These are phyloP conservation scores for Dissophora globulifera DNA, from an alignment of 192 early-diverging fungal genomes.

Conservation along the genomic window DNA sequence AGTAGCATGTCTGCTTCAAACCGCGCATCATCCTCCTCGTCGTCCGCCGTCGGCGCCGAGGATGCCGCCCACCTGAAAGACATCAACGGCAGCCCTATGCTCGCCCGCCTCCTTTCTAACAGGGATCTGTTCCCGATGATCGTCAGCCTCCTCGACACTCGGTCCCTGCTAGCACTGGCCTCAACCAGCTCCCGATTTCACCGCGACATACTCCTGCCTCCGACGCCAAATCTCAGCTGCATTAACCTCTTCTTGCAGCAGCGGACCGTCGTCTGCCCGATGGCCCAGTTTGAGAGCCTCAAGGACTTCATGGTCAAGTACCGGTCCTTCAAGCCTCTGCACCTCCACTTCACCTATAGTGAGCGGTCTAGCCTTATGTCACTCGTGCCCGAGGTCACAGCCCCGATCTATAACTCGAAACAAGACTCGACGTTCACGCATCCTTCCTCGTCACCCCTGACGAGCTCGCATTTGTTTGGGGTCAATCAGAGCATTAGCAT, in stretches of 20 bases:
- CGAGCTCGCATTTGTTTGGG: conserved; percentile 21
- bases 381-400: conserved; percentile 23
- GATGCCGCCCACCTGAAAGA: conserved; percentile 1
- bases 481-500: conserved; percentile 53
- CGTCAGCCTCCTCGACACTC: conserved; percentile 24
- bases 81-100: conserved; percentile 15
- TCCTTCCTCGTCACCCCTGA: conserved; percentile 26
- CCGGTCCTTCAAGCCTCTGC: conserved; percentile 38
- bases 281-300: conserved; percentile 45
- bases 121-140: conserved; percentile 37
- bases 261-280: conserved; percentile 38
- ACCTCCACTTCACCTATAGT: conserved; percentile 48
- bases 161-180: conserved; percentile 26
- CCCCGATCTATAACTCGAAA: conserved; percentile 43
- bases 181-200: conserved; percentile 19
- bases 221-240: conserved; percentile 30
- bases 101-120: conserved; percentile 20
- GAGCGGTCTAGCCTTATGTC: conserved; percentile 43
- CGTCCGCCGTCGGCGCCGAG: background rate
- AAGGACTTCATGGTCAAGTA: conserved; percentile 53
- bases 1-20: background rate
- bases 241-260: conserved; percentile 29
- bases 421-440: conserved; percentile 19
- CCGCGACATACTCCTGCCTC: conserved; percentile 37
- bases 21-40: conserved; percentile 16